Conservation (phyloP, 441 rosid species). For the Lagerstroemia fauriei region DNA sequence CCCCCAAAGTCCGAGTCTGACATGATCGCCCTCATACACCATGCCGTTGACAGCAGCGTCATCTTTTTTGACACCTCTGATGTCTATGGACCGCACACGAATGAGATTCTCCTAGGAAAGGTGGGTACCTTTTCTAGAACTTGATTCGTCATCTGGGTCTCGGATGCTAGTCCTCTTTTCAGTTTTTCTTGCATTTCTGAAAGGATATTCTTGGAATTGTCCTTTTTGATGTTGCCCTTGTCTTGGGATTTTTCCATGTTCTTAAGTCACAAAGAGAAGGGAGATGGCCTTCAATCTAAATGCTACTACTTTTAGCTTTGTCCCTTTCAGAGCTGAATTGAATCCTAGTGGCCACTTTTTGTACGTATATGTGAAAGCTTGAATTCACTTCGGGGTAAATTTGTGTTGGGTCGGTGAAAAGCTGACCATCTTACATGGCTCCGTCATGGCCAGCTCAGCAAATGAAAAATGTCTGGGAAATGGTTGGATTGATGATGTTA, state of each 20-base stretch:
- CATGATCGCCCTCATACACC: conserved; percentile 25
- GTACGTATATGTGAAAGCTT: no score
- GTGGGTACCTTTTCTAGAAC: neutral
- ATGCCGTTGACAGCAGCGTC: conserved; percentile 21
- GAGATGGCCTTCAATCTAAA: no score
- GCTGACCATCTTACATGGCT: neutral
- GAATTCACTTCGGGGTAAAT: no score
- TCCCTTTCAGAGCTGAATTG: no score
- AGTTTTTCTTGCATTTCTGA: neutral
- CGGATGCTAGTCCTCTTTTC: neutral
- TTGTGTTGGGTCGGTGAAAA: neutral
- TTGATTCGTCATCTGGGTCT: neutral
- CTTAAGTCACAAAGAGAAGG: neutral
- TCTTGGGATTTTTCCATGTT: neutral
- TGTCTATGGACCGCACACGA: conserved; percentile 20
- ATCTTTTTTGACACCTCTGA: conserved; percentile 31
- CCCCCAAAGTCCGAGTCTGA: conserved; percentile 25
- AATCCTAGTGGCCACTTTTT: no score
- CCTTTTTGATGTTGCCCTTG: neutral
- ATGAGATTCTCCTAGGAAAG: conserved; percentile 28
- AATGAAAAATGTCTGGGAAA: no score
- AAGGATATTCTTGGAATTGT: neutral
- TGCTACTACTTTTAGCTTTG: no score
- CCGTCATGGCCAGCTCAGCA: no score
- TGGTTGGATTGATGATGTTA: no score